Base-by-base conservation (phyloP, 441 rosid species). In the Pelargonium exstipulatum region DNA sequence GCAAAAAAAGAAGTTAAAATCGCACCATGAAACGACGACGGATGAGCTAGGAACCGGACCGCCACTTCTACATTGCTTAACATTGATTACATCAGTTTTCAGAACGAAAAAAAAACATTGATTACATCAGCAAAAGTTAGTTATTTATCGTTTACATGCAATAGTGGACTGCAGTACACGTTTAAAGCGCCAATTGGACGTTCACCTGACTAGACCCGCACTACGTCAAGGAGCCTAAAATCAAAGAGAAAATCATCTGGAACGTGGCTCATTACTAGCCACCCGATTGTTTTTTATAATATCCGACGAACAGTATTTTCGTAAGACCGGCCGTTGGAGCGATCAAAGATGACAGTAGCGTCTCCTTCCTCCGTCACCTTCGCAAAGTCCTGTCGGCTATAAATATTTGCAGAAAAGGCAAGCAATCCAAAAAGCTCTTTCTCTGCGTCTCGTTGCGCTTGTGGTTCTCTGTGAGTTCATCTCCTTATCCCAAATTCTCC, bases 321-420 rank as follows among this genome's bases (percentile, higher is more conserved):
- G 26, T 24, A 67, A 35, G 74, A 80, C 82, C 53, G 70, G 66
- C 83, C 76, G 83, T 73, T 80, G 86, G 78, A 70, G 45, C 62
- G 48, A 71, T 76, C 67, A 67, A 70, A 16, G 6, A 16, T 49
- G 75, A 70, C 66, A 69, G 75, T 49, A 46, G 2, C 67, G 18
- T 55, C 67, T 70, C 71, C 77, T 58, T 62, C 60, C 18, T 53
- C 24, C 20, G 3, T 70, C 75, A 61, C 80, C 69, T 77, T 77
- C 79, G 79, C 20, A 53, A 14, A 7, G 1, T 5, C 7, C 2
- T 5, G 8, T 5, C 60, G 5, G 2, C 14, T 17, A 53, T 35
- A 35, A 35, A 35, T 5, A 35, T 35, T 35, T 35, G 40, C 40
- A 35, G 40, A 53, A 53, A n/a, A 14, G 8, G 22, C 60, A 4